Conservation (phyloP, 768 basidiomycete genomes). For the Mycena alexandri region DNA sequence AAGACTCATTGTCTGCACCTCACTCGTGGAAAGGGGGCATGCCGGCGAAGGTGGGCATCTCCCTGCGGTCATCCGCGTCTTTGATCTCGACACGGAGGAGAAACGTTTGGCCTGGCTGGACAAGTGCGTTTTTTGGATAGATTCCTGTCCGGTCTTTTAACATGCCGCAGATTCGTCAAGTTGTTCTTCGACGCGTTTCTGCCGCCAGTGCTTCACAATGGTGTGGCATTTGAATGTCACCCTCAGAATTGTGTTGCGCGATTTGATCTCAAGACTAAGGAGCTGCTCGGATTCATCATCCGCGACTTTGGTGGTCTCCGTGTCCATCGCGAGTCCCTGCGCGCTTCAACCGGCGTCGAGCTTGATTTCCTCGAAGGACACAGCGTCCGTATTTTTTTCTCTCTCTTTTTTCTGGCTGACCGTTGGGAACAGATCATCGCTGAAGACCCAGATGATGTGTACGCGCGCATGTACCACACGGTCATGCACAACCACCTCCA, state of each 20-base stretch:
- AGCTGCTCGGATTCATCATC: conserved; percentile 66
- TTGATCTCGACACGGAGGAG: conserved; percentile 63
- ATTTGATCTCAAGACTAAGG: conserved; percentile 62
- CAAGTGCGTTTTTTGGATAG: conserved; percentile 49
- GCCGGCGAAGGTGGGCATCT: conserved; percentile 57
- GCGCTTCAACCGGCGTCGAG: conserved; percentile 62
- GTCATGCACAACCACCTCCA: conserved; percentile 72
- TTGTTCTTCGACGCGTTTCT: conserved; percentile 68
- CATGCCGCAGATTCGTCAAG: conserved; percentile 55
- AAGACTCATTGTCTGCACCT: conserved; percentile 67
- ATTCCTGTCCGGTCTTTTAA: conserved; percentile 19
- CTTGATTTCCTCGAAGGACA: conserved; percentile 62
- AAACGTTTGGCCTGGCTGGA: conserved; percentile 64
- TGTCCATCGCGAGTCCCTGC: conserved; percentile 64
- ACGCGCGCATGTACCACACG: conserved; percentile 69
- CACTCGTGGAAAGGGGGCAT: conserved; percentile 68
- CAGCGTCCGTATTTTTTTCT: conserved; percentile 42
- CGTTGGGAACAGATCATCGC: conserved; percentile 54
- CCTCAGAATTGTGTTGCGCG: conserved; percentile 72
- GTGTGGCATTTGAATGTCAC: conserved; percentile 71
- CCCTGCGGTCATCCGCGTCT: conserved; percentile 63
- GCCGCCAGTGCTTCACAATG: conserved; percentile 65
- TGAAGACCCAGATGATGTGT: conserved; percentile 65
- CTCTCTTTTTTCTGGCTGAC: background rate
- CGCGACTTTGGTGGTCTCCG: conserved; percentile 71